Conservation (phyloP, 2,329 filamentous ascomycete genomes). For the Sclerotinia borealis region DNA sequence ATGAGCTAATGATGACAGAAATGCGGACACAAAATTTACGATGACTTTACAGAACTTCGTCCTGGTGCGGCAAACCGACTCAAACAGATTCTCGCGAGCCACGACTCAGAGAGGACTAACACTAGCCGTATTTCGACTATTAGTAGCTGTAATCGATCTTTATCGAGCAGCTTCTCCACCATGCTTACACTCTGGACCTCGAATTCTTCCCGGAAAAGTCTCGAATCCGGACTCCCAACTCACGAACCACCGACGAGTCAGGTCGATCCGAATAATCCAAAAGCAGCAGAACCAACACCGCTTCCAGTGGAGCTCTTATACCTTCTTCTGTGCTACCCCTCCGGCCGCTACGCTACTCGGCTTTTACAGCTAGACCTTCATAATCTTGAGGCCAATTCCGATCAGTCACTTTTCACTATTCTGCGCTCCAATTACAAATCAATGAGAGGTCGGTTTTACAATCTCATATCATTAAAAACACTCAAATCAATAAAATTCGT, state of each 20-base stretch:
- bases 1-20: conserved; percentile 6
- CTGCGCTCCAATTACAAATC: conserved; percentile 13
- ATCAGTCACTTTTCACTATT: conserved; percentile 18
- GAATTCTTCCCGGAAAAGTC: not conserved
- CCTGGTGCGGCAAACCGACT: conserved; percentile 5
- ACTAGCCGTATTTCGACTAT: not conserved
- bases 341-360: conserved; percentile 18
- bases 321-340: conserved; percentile 20
- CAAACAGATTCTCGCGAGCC: not conserved
- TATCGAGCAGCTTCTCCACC: not conserved
- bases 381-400: conserved; percentile 9
- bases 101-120: not conserved
- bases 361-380: conserved; percentile 20
- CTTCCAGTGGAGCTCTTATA: conserved; percentile 10
- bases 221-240: conserved; percentile 1
- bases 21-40: conserved; percentile 15
- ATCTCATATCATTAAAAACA: conserved; percentile 14
- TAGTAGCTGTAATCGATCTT: not conserved
- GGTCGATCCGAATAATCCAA: not conserved
- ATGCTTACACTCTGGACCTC: not conserved
- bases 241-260: not conserved
- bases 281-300: not conserved
- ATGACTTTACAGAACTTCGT: conserved; percentile 16
- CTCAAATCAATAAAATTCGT: conserved; percentile 24
- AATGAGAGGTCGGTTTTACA: conserved; percentile 12